A percentile compares a stretch with the other conserved stretches of the same genome.
These are phyloP conservation scores for Arachnomyces sp. DNA, from an alignment of 2,329 filamentous ascomycete species.

Conservation along the genomic window DNA sequence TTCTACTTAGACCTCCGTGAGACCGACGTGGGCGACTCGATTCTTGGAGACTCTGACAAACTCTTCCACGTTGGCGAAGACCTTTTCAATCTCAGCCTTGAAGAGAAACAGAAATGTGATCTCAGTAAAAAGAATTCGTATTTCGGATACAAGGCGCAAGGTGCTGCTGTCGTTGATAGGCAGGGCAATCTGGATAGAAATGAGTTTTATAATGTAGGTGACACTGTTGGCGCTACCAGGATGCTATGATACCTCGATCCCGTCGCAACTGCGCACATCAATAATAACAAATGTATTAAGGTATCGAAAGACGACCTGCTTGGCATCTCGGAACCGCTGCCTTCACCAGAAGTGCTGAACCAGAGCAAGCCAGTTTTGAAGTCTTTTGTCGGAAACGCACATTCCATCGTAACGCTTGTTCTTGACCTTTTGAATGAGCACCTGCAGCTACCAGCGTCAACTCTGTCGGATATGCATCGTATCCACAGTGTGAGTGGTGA, in stretches of 20 bases:
- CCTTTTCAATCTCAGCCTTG: conserved; percentile 42
- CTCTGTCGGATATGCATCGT: conserved; percentile 41
- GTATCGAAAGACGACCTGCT: conserved; percentile 49
- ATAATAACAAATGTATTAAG: conserved; percentile 20
- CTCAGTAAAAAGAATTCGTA: conserved; percentile 44
- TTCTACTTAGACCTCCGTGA: conserved; percentile 48
- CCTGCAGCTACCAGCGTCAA: conserved; percentile 35
- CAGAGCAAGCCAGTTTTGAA: conserved; percentile 29
- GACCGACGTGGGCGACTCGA: conserved; percentile 26
- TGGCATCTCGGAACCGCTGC: conserved; percentile 29
- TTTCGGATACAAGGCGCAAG: conserved; percentile 47
- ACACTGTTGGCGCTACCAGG: too few species aligned
- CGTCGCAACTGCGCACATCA: background rate
- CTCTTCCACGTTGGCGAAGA: conserved; percentile 41
- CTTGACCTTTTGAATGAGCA: conserved; percentile 38
- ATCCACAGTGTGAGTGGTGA: conserved; percentile 39
- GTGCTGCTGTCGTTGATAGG: conserved; percentile 40
- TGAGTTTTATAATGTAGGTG: conserved; percentile 48
- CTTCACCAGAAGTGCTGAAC: conserved; percentile 36
- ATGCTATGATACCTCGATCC: background rate
- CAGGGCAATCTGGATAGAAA: conserved; percentile 45
- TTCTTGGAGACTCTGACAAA: conserved; percentile 38
- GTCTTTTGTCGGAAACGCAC: conserved; percentile 40
- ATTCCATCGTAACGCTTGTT: conserved; percentile 40
- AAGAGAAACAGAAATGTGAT: conserved; percentile 51